Evolutionary conservation across 2,329 filamentous ascomycete genomes (phyloP).

Genomic region (Fusarium solani-melongenae): DNA sequence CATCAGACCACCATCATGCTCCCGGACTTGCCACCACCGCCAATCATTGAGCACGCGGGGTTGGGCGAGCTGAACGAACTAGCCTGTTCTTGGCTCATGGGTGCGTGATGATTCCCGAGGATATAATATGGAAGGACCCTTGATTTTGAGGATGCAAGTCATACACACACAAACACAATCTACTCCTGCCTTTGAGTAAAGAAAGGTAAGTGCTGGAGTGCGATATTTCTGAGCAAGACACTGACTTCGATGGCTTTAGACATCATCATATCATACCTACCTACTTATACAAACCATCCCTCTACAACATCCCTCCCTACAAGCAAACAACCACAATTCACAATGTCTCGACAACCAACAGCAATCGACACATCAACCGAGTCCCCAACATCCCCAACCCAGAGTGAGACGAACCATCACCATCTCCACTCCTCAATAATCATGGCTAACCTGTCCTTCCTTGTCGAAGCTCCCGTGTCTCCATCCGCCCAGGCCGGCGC

Average conservation of each 20-base stretch:
- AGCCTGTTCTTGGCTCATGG: background rate
- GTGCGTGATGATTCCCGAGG: constrained; percentile 1
- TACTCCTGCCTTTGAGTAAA: background rate
- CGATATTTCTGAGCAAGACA: background rate
- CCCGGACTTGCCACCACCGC: constrained; percentile 18
- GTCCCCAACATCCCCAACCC: constrained; percentile 16
- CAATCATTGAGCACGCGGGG: background rate
- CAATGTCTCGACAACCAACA: constrained; percentile 32
- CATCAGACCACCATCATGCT: constrained; percentile 1
- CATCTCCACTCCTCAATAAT: background rate
- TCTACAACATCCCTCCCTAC: background rate
- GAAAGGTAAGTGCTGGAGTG: background rate
- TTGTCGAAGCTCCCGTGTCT: constrained; percentile 18
- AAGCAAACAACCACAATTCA: background rate
- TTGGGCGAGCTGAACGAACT: constrained; percentile 7
- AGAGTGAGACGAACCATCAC: constrained; percentile 3
- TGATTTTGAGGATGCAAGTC: constrained; percentile 4
- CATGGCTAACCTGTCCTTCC: constrained; percentile 13
- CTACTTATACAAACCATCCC: background rate
- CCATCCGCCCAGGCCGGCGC: constrained; percentile 42
- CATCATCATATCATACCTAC: constrained; percentile 6
- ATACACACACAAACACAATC: background rate
- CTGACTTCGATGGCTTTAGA: background rate
- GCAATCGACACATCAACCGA: constrained; percentile 21
- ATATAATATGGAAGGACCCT: background rate